Conservation (phyloP, 2,329 filamentous ascomycete genomes). For the Botrytis squamosa region DNA sequence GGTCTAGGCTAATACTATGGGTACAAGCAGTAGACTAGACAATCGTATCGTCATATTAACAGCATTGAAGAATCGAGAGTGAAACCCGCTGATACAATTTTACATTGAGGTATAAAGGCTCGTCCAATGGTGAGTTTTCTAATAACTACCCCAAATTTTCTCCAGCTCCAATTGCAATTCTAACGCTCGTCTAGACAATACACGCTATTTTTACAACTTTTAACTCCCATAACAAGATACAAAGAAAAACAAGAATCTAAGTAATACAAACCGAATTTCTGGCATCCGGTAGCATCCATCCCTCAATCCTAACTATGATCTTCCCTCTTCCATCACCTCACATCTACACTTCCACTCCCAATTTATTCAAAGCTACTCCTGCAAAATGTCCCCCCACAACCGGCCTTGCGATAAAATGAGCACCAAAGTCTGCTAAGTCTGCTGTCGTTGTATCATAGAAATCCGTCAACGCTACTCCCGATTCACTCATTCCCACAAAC, state of each 20-base stretch:
- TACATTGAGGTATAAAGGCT: neutral
- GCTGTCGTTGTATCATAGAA: neutral
- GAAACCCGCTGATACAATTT: neutral
- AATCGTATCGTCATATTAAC: no score
- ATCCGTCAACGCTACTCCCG: neutral
- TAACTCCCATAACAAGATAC: neutral
- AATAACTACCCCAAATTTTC: neutral
- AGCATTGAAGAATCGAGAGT: neutral
- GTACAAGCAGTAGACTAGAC: neutral
- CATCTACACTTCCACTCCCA: neutral
- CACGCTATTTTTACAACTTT: neutral
- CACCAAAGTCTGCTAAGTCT: neutral
- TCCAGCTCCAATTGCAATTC: neutral
- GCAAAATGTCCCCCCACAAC: conserved; percentile 1
- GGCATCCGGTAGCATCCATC: neutral
- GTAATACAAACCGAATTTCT: neutral
- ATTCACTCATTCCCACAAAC: neutral
- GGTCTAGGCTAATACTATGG: neutral
- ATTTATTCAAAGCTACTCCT: neutral
- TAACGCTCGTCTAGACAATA: neutral
- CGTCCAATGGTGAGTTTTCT: neutral
- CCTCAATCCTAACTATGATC: no score
- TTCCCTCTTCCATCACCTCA: neutral
- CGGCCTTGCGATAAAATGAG: neutral
- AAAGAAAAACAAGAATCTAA: neutral